These are phyloP conservation scores for Tephrocybe sp. DNA, from an alignment of 768 basidiomycete genomes.

Conservation along the genomic window DNA sequence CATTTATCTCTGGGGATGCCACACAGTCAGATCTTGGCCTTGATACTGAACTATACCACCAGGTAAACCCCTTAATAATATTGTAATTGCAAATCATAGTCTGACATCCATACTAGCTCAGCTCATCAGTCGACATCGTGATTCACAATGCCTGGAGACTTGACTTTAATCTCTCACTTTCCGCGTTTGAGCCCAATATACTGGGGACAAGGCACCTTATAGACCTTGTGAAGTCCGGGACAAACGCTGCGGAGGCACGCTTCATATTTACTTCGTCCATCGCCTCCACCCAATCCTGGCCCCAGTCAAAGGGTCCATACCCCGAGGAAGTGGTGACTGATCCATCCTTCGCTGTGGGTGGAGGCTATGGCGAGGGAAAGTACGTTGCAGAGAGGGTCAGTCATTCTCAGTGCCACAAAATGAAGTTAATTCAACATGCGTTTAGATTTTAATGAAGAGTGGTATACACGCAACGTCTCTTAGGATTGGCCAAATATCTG, in stretches of 20 bases:
- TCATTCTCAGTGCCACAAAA: not conserved
- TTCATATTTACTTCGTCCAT: conserved; percentile 34
- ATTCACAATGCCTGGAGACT: conserved; percentile 39
- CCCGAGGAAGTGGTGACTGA: conserved; percentile 32
- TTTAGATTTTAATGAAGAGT: conserved; percentile 28
- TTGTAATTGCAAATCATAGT: not conserved
- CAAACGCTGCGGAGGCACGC: conserved; percentile 16
- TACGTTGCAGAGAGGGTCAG: conserved; percentile 32
- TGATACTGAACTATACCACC: not conserved
- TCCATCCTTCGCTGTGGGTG: conserved; percentile 24
- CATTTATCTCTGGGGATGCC: conserved; percentile 16
- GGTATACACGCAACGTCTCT: conserved; percentile 29
- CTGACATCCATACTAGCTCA: conserved; percentile 20
- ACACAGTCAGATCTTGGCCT: conserved; percentile 13
- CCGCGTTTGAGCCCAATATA: conserved; percentile 36
- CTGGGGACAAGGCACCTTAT: conserved; percentile 29
- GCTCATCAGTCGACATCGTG: conserved; percentile 23
- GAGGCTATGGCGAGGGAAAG: conserved; percentile 32
- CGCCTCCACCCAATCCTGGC: conserved; percentile 19
- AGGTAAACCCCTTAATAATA: not conserved
- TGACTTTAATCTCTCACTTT: conserved; percentile 38
- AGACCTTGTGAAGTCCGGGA: conserved; percentile 25
- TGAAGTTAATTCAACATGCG: not conserved
- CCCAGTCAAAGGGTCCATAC: conserved; percentile 22
- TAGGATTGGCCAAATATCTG: conserved; percentile 36